Evolutionary conservation across 129 eudicot species (phyloP).

Genomic region (Escallonia rubra): DNA sequence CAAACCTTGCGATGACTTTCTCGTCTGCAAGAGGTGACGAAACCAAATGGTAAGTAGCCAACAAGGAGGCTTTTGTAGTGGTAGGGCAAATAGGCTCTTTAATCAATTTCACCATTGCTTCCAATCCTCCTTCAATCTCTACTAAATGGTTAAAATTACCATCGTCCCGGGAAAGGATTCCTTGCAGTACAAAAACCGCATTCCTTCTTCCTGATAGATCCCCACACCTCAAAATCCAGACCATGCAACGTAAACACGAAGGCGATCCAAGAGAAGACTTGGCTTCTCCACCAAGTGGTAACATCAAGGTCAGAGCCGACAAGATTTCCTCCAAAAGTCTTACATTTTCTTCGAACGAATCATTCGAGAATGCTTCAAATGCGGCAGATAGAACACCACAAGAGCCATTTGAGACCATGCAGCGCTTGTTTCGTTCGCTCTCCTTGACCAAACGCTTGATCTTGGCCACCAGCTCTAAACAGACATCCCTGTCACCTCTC

Average conservation of each 20-base stretch:
- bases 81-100: constrained; percentile 49
- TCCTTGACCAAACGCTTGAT: constrained; percentile 34
- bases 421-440: constrained; percentile 42
- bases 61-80: constrained; percentile 49
- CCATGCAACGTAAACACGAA: constrained; percentile 27
- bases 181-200: constrained; percentile 36
- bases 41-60: constrained; percentile 45
- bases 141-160: constrained; percentile 18
- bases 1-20: constrained; percentile 16
- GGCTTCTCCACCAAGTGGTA: constrained; percentile 35
- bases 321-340: constrained; percentile 41
- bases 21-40: constrained; percentile 29
- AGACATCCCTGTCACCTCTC: constrained; percentile 17
- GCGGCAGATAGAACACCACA: constrained; percentile 21
- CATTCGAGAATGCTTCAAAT: constrained; percentile 38
- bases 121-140: constrained; percentile 39
- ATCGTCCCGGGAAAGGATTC: constrained; percentile 32
- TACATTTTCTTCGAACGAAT: background rate
- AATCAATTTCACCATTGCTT: constrained; percentile 40
- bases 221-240: constrained; percentile 37
- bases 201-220: constrained; percentile 42
- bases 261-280: constrained; percentile 30
- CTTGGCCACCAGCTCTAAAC: constrained; percentile 33
- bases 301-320: constrained; percentile 33
- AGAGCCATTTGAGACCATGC: constrained; percentile 33